Evolutionary conservation across 345 rosid genomes (phyloP).

Genomic region (Acer saccharum): DNA sequence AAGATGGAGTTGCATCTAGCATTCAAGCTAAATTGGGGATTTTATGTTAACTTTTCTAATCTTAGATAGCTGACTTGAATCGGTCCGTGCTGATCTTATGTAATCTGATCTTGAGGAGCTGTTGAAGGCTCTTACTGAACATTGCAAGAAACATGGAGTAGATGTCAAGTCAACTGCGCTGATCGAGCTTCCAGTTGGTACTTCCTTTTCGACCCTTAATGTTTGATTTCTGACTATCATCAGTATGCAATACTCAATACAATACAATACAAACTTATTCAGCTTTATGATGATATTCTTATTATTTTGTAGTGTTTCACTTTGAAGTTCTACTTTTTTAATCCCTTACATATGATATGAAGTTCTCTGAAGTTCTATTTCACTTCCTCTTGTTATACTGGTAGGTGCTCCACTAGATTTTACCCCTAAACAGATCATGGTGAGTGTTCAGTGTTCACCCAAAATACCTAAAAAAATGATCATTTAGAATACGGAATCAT

Average conservation of each 20-base stretch:
- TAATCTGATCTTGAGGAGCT: too few species aligned
- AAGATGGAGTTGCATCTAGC: slow-evolving; percentile 73
- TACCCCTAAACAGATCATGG: too few species aligned
- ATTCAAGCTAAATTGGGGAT: slow-evolving; percentile 40
- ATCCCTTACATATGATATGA: background rate
- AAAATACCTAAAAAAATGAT: too few species aligned
- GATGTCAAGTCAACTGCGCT: slow-evolving; percentile 73
- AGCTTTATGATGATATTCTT: background rate
- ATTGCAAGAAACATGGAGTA: slow-evolving; percentile 81
- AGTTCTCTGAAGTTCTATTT: background rate
- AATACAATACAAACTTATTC: background rate
- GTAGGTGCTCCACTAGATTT: too few species aligned
- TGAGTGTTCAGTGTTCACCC: too few species aligned
- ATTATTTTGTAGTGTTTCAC: background rate
- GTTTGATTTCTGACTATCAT: background rate
- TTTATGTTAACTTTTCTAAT: slow-evolving; percentile 5
- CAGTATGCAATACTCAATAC: background rate
- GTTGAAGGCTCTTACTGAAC: slow-evolving; percentile 76
- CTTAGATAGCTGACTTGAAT: slow-evolving; percentile 24
- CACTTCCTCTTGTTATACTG: too few species aligned
- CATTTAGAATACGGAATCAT: too few species aligned
- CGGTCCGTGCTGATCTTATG: too few species aligned
- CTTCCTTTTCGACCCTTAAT: background rate
- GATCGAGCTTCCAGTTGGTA: slow-evolving; percentile 92
- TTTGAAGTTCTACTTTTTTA: background rate